Evolutionary conservation across 805 yeast genomes (phyloP), one percentile per base, ranked within the genome.

Genomic region (Hemisphaericaspora nanyangensis): DNA sequence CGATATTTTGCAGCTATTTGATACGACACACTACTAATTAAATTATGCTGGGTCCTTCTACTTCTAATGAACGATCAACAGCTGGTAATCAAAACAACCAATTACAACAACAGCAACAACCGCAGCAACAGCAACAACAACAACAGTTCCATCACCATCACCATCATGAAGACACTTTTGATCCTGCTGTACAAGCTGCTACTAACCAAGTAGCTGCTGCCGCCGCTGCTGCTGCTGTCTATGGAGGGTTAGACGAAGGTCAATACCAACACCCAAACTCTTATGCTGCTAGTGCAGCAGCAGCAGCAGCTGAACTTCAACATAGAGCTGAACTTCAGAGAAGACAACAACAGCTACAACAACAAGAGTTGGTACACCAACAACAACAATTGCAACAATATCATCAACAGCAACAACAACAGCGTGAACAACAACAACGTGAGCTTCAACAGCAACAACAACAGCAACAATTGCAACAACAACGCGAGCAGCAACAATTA

Each of bases 11-110:
- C n/a, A n/a, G n/a, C n/a, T n/a, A n/a, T n/a, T n/a, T n/a, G n/a
- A n/a, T n/a, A n/a, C n/a, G n/a, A n/a, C n/a, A n/a, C n/a, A n/a
- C n/a, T n/a, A n/a, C n/a, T 22, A 22, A 8, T 22, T 22, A 22
- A 8, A 29, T 10, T 17, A 33, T 33, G 35, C 28, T 33, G 12
- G 18, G 18, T 8, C 60, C 61, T 25, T 58, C 64, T 12, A 58
- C 63, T 18, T 55, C 60, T 19, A 57, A 53, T 42, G 65, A 60
- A 42, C 47, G 65, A 40, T 54, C 54, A 15, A 51, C 57, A 19
- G 50, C 45, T 17, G 45, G 39, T 22, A 34, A 17, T 42, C 33
- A 40, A 44, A 37, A 22, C 44, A 40, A 24, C 46, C 31, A 16
- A 48, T 45, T 25, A 36, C 27, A 39, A 33, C 27, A 39, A 35